Percentiles rank a stretch among this genome's conserved stretches.
These are phyloP conservation scores for Agrocybe praecox DNA, from an alignment of 768 basidiomycete genomes.

Conservation along the genomic window DNA sequence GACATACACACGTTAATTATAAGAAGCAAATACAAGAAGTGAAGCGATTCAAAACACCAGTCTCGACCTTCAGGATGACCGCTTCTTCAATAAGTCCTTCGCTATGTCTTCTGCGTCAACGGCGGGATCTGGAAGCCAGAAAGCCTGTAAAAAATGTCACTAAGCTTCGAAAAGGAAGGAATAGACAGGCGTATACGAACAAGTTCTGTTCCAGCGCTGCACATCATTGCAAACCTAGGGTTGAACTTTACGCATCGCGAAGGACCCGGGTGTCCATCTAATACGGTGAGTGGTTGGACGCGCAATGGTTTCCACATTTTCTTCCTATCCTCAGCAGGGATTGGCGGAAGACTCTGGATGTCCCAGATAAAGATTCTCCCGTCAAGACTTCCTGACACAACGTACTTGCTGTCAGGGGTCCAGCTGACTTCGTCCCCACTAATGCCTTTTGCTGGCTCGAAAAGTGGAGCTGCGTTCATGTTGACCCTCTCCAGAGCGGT, in stretches of 20 bases:
- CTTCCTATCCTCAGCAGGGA: conserved; percentile 57
- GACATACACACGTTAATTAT: neutral
- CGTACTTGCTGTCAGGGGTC: conserved; percentile 93
- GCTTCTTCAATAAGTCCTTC: conserved; percentile 65
- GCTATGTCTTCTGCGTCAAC: conserved; percentile 72
- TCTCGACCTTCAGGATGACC: conserved; percentile 14
- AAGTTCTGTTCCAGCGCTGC: conserved; percentile 80
- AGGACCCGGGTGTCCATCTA: conserved; percentile 85
- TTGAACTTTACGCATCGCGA: conserved; percentile 89
- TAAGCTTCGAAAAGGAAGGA: neutral
- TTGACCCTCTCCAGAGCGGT: conserved; percentile 78
- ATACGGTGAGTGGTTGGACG: conserved; percentile 38
- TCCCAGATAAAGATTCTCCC: conserved; percentile 92
- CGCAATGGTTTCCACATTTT: conserved; percentile 42
- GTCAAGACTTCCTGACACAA: conserved; percentile 83
- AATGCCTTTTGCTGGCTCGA: conserved; percentile 74
- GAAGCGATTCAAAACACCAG: neutral
- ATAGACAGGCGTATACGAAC: conserved; percentile 28
- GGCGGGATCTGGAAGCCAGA: conserved; percentile 57
- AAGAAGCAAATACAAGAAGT: conserved; percentile 2
- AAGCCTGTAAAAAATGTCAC: conserved; percentile 33
- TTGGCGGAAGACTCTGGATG: conserved; percentile 59
- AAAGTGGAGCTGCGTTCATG: conserved; percentile 46
- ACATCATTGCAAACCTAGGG: conserved; percentile 88
- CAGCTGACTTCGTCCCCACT: conserved; percentile 94